These are phyloP conservation scores for Domatiomyces catenatus DNA, from an alignment of 2,329 filamentous ascomycete genomes.

Conservation along the genomic window DNA sequence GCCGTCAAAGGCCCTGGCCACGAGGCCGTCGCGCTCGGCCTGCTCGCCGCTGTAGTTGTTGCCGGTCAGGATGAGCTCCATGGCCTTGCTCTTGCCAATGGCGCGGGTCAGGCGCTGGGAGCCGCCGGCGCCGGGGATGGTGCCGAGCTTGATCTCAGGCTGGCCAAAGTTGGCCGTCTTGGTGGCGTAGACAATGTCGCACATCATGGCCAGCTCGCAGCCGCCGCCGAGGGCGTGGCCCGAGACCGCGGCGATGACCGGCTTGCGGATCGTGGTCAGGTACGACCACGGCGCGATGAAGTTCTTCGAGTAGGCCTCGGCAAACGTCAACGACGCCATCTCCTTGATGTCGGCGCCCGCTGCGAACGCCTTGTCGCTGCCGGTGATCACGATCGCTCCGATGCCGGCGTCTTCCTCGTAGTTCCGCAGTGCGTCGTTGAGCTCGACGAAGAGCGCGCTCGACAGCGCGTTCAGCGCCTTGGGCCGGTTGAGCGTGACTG, in stretches of 20 bases:
- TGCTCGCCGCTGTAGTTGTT: conserved; percentile 70
- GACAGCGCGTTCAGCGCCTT: conserved; percentile 90
- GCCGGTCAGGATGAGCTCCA: conserved; percentile 83
- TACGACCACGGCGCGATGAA: conserved; percentile 95
- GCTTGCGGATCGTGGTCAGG: conserved; percentile 75
- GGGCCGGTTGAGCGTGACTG: conserved; percentile 84
- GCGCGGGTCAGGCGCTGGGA: conserved; percentile 75
- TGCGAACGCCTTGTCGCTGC: conserved; percentile 78
- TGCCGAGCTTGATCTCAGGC: conserved; percentile 90
- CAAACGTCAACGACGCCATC: conserved; percentile 86
- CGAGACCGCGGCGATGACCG: conserved; percentile 83
- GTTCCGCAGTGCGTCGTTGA: conserved; percentile 60
- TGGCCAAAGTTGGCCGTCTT: conserved; percentile 80
- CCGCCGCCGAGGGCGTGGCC: conserved; percentile 90
- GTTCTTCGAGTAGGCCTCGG: conserved; percentile 68
- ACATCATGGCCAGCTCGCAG: conserved; percentile 96
- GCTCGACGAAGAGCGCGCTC: conserved; percentile 76
- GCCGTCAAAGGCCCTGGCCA: conserved; percentile 59
- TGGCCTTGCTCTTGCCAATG: conserved; percentile 69
- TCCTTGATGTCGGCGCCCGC: conserved; percentile 98
- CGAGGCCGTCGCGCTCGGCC: conserved; percentile 80
- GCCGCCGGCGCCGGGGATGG: conserved; percentile 81
- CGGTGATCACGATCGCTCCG: conserved; percentile 69
- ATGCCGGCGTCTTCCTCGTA: conserved; percentile 57
- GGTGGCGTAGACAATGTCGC: conserved; percentile 85